Evolutionary conservation across 192 early-diverging fungal genomes (phyloP).

Genomic region (Cladochytrium replicatum): DNA sequence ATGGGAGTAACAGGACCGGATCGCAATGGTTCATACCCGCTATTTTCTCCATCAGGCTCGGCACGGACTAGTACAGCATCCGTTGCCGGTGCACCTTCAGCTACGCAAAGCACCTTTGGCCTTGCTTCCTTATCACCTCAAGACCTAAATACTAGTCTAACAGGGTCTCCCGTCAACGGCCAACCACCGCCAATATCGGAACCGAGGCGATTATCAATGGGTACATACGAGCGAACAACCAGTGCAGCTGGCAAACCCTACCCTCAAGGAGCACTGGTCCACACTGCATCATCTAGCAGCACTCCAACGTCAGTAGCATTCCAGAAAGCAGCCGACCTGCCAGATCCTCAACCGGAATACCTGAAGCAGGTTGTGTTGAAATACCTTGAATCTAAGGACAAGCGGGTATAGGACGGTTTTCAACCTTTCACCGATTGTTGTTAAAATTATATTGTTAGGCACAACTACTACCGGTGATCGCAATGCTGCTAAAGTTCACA

Average conservation of each 20-base stretch:
- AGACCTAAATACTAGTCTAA: conserved; percentile 1
- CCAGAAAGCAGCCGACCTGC: not conserved
- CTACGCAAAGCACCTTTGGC: conserved; percentile 2
- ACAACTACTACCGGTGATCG: conserved; percentile 58
- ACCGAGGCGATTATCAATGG: not conserved
- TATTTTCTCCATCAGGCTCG: conserved; percentile 13
- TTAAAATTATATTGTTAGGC: not conserved
- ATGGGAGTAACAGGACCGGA: not conserved
- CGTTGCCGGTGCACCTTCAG: conserved; percentile 14
- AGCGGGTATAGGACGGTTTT: conserved; percentile 46
- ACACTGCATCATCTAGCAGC: conserved; percentile 2
- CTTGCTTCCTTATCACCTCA: not conserved
- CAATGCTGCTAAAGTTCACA: conserved; percentile 55
- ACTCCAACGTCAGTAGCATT: not conserved
- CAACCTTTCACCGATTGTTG: not conserved
- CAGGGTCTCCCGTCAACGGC: too few species aligned
- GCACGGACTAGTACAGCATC: conserved; percentile 16
- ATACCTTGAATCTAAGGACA: conserved; percentile 63
- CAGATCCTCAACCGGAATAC: conserved; percentile 62
- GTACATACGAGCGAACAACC: not conserved
- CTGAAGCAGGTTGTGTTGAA: conserved; percentile 60
- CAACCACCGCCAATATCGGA: too few species aligned
- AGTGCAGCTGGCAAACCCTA: not conserved
- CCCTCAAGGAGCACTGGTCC: not conserved
- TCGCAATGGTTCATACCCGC: not conserved